A percentile compares a stretch with the other conserved stretches of the same genome.
These are phyloP conservation scores for Aspergillus sp. DNA, from an alignment of 2,329 filamentous ascomycete genomes.

Conservation along the genomic window DNA sequence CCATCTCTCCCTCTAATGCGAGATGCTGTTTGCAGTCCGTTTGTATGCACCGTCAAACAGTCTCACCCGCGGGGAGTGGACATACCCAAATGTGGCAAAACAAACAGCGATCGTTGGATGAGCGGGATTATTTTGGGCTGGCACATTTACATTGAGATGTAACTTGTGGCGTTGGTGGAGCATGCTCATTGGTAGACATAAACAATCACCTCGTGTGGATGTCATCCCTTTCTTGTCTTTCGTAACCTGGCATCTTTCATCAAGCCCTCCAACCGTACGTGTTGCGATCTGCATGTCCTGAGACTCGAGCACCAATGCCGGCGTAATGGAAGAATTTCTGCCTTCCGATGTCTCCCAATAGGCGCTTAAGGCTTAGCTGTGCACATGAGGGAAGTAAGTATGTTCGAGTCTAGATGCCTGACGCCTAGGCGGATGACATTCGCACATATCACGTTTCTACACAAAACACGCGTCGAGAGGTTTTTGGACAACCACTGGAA, in stretches of 20 bases:
- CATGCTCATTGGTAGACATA: too few relatives aligned
- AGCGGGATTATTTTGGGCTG: neutral
- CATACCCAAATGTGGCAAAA: neutral
- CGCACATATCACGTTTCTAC: slow-evolving; percentile 49
- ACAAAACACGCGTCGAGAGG: slow-evolving; percentile 34
- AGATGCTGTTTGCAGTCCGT: neutral
- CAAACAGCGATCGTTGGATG: neutral
- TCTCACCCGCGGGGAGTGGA: neutral
- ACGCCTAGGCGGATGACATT: slow-evolving; percentile 42
- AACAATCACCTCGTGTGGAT: too few relatives aligned
- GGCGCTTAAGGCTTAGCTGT: slow-evolving; percentile 44
- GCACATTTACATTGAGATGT: too few relatives aligned
- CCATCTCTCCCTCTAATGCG: too few relatives aligned
- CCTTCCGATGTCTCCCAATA: slow-evolving; percentile 43
- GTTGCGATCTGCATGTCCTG: too few relatives aligned
- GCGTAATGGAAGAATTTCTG: slow-evolving; percentile 48
- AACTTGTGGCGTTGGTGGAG: too few relatives aligned
- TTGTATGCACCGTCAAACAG: neutral
- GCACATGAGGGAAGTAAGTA: slow-evolving; percentile 38
- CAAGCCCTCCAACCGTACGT: too few relatives aligned
- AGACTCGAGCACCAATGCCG: too few relatives aligned
- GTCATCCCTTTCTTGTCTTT: too few relatives aligned
- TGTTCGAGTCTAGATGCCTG: slow-evolving; percentile 44
- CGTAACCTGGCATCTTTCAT: too few relatives aligned
- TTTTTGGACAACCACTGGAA: slow-evolving; percentile 43